Evolutionary conservation across 306 rosid genomes (phyloP), one percentile per base, ranked within the genome.

Genomic region (Cucurbita pepo): DNA sequence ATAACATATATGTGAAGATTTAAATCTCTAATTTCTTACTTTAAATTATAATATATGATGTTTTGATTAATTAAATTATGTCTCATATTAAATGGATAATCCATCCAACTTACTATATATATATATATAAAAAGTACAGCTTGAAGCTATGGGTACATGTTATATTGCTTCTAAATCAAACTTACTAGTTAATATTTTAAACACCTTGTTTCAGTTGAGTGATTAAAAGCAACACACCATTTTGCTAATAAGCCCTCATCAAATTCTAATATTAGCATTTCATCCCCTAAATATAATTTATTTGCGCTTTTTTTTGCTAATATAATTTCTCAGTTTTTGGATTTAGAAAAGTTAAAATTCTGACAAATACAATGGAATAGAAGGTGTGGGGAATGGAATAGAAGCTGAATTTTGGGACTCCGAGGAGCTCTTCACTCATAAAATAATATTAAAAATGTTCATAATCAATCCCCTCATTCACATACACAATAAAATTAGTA

Each of bases 361-460:
- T 87, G 97, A 80, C 90, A 86, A 79, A 38, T 76, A 76, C 95
- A 89, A 95, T 89, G 89, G 99, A 95, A 91, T 95, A 95, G 99
- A 95, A 95, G 84, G 92, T 89, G 79, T 89, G 96, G 96, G 96
- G 95, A 95, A 95, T 89, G 97, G 99, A 95, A 95, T 95, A 89
- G 99, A 95, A 95, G 86, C 99, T 69, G 97, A 91, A 91, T 88
- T 89, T 88, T 84, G 79, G 84, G 84, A 89, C 87, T 86, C 80
- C 83, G 79, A 91, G 96, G 88, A 74, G 59, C 82, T 79, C 69
- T 45, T 79, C 60, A 66, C 53, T 66, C 11, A 19, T 65, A 2
- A 65, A 43, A 44, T 8, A 64, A 12, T 41, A 73, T 15, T 0
- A 64, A 71, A 81, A 79, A 56, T 48, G 30, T 87, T 74, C 18